Evolutionary conservation across 2,329 filamentous ascomycete species (phyloP), one percentile per base, ranked within the genome.

Genomic region (Claviceps paspali): DNA sequence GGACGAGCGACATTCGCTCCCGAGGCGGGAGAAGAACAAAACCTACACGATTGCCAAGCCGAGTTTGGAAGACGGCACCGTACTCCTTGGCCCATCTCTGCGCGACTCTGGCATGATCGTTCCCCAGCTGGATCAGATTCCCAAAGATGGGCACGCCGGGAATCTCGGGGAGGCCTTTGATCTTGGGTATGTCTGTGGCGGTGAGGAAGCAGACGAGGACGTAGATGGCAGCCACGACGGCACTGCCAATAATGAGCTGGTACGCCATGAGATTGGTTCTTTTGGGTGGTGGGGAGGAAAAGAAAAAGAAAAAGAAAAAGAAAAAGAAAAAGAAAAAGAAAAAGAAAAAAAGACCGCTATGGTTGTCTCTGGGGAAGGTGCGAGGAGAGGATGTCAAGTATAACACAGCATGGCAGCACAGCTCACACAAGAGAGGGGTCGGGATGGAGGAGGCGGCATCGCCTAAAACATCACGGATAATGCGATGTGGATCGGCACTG

Each of bases 51-150:
- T 81, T 85, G 1, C 81, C 82, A 47, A 87, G 60, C 34, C 72
- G 66, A 3, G 76, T 71, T 47, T 81, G 76, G 45, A 79, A 80
- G 10, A 79, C 76, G 2, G 70, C 68, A 0, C 74, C 74, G 37
- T 73, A 79, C 42, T 71, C 66, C 44, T 70, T 66, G 3, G 67
- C 72, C 68, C 74, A 75, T 50, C 63, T 61, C 12, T 62, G 64
- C 2, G 72, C 61, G 19, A 67, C 61, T 22, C 64, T 62, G 6
- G 75, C 67, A 59, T 79, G 68, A 37, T 69, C 59, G 2, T 64
- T 61, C 3, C 74, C 73, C 6, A 80, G 61, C 46, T 78, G 68
- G 1, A 77, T 48, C 4, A 80, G 57, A 42, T 75, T 79, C 5
- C 76, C 76, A 45, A 81, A 74, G 7, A 80, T 48, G 4, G 73